Evolutionary conservation across 495 filamentous ascomycete genomes (phyloP).

Genomic region (Oleoguttula mirabilis): DNA sequence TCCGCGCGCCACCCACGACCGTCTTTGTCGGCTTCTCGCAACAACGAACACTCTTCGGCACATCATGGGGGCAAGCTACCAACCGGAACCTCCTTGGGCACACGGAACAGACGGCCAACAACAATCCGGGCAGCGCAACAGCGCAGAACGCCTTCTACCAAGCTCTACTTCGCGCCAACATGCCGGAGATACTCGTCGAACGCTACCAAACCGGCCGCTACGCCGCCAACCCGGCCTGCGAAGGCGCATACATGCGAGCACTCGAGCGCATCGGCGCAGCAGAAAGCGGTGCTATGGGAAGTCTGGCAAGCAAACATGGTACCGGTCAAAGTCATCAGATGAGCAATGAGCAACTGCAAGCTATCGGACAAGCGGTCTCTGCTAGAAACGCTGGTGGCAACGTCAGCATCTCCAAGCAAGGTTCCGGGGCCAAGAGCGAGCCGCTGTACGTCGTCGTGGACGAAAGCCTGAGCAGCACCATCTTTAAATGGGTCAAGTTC

Average conservation of each 20-base stretch:
- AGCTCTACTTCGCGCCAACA: conserved; percentile 76
- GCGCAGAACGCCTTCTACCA: conserved; percentile 91
- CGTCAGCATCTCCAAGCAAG: conserved; percentile 42
- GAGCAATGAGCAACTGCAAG: conserved; percentile 55
- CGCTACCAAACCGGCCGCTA: conserved; percentile 76
- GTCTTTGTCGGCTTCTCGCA: conserved; percentile 17
- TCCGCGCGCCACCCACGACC: conserved; percentile 2
- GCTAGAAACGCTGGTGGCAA: conserved; percentile 60
- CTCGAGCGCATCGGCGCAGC: conserved; percentile 51
- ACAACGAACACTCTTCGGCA: conserved; percentile 35
- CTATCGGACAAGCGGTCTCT: conserved; percentile 75
- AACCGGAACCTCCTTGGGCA: conserved; percentile 52
- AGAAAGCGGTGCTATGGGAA: conserved; percentile 28
- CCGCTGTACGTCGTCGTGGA: conserved; percentile 95
- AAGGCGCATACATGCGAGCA: conserved; percentile 62
- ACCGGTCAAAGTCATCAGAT: conserved; percentile 17
- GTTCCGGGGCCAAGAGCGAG: conserved; percentile 59
- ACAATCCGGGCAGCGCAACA: conserved; percentile 71
- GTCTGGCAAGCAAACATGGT: conserved; percentile 3
- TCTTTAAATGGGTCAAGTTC: conserved; percentile 89
- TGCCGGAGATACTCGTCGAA: conserved; percentile 84
- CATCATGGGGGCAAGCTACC: conserved; percentile 29
- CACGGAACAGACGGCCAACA: conserved; percentile 80
- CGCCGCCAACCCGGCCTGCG: conserved; percentile 60
- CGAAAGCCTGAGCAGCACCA: conserved; percentile 59